Conservation (phyloP, 257 asterid species). For the Orobanche coerulescens region DNA sequence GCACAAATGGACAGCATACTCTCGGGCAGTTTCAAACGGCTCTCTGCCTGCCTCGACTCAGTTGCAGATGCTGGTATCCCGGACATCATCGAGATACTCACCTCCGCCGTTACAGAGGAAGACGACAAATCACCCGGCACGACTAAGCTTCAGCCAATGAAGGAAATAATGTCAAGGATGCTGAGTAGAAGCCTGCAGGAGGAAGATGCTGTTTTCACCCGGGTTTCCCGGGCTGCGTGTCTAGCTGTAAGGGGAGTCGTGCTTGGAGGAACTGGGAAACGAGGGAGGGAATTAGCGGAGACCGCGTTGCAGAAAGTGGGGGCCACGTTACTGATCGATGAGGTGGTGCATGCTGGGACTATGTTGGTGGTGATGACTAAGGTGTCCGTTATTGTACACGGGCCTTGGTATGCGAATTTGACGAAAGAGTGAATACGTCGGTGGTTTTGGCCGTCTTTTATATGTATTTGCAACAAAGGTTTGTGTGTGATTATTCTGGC, state of each 20-base stretch:
- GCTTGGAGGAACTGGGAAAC: slow-evolving; percentile 50
- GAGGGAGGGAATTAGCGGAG: slow-evolving; percentile 56
- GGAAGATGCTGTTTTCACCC: slow-evolving; percentile 53
- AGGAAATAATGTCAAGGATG: slow-evolving; percentile 77
- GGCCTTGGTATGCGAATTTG: slow-evolving; percentile 67
- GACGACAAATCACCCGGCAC: slow-evolving; percentile 24
- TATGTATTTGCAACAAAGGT: slow-evolving; percentile 8
- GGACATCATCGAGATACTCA: slow-evolving; percentile 45
- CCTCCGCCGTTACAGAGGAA: slow-evolving; percentile 26
- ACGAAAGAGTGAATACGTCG: slow-evolving; percentile 4
- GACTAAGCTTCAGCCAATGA: slow-evolving; percentile 32
- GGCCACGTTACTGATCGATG: slow-evolving; percentile 40
- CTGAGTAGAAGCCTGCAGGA: slow-evolving; percentile 73
- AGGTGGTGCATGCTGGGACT: slow-evolving; percentile 47
- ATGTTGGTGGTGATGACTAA: slow-evolving; percentile 44
- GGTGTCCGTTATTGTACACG: slow-evolving; percentile 63
- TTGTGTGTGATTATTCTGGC: slow-evolving; percentile 11
- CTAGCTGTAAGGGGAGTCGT: slow-evolving; percentile 56
- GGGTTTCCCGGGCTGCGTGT: slow-evolving; percentile 55
- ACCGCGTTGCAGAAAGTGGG: slow-evolving; percentile 70
- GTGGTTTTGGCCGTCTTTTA: slow-evolving; percentile 9
- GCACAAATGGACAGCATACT: slow-evolving; percentile 50
- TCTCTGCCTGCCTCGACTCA: slow-evolving; percentile 51
- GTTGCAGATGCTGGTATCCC: slow-evolving; percentile 55
- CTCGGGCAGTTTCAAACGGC: slow-evolving; percentile 34